Base-by-base conservation (phyloP, 306 rosid genomes). In the Lagenaria siceraria region DNA sequence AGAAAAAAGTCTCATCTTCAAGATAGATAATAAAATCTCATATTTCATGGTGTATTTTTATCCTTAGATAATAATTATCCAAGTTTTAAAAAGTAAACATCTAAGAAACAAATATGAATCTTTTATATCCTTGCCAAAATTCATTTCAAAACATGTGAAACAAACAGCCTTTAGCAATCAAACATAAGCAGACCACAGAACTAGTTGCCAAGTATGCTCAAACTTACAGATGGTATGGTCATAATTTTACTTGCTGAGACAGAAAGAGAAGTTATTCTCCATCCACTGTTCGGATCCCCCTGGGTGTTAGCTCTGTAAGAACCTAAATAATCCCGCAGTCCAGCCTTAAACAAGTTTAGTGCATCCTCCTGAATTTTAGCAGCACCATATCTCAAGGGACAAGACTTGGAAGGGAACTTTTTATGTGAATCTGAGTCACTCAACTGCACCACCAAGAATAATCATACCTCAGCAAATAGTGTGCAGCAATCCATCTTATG, bases 361-460 rank as follows among this genome's bases (percentile, higher is more conserved):
- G 98, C 97, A 82, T 94, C 98, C 78, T 94, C 96, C 86, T 94
- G 98, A 86, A 94, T 87, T 89, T 89, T 94, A 75, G 82, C 82
- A 84, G 91, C 68, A 75, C 98, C 96, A 79, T 92, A 90, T 78
- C 98, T 88, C 74, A 94, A 78, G 82, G 96, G 92, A 82, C 98
- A 90, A 77, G 97, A 94, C 82, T 92, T 94, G 62, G 97, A 94
- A 82, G 98, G 95, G 79, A 92, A 94, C 82, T 89, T 92, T 81
- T 82, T 92, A 71, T 80, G 84, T 68, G 93, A 82, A 85, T 89
- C 93, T 38, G 95, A 81, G 79, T 85, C 95, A 77, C 91, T 78
- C 33, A 66, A 73, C 96, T 94, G 90, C 83, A 87, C 80, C 80
- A 79, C 33, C 65, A 36, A 74, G 79, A 81, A 84, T 68, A 55